A percentile compares a stretch with the other conserved stretches of the same genome.
These are phyloP conservation scores for Caloboletus inedulis DNA, from an alignment of 1,284 basidiomycete species.

Conservation along the genomic window DNA sequence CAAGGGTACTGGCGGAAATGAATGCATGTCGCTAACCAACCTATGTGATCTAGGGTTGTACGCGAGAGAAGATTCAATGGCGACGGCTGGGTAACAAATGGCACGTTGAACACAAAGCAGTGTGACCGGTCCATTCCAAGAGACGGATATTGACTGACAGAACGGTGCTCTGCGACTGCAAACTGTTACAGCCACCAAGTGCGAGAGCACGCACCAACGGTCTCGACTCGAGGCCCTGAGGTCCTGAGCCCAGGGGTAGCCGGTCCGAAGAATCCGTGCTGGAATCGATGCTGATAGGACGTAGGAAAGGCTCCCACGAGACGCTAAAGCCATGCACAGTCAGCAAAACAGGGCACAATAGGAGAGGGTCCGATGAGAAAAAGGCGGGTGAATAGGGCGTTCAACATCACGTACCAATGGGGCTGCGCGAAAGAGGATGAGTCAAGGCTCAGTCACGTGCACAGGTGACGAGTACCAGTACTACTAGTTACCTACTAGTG, in stretches of 20 bases:
- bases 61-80: conserved; percentile 6
- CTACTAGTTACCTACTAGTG: too few relatives aligned
- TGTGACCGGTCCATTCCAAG: conserved; percentile 1
- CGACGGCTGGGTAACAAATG: not conserved
- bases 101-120: not conserved
- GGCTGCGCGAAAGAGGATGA: not conserved
- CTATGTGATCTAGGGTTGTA: conserved; percentile 17
- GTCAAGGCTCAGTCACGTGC: not conserved
- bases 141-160: conserved; percentile 10
- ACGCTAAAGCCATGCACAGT: not conserved
- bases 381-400: too few relatives aligned
- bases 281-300: not conserved
- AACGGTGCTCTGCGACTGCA: not conserved
- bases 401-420: not conserved
- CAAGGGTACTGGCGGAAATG: conserved; percentile 23
- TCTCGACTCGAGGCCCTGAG: not conserved
- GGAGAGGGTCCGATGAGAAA: not conserved
- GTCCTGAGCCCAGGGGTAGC: not conserved
- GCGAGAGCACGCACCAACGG: not conserved
- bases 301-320: conserved; percentile 4
- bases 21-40: conserved; percentile 10
- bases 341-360: not conserved
- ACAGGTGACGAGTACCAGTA: too few relatives aligned
- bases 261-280: conserved; percentile 6
- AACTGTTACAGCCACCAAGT: not conserved